A percentile compares a stretch with the other conserved stretches of the same genome.
phyloP scores from a whole-genome alignment of 2,329 filamentous ascomycete species.

The Sarocladium brachiariae region DNA sequence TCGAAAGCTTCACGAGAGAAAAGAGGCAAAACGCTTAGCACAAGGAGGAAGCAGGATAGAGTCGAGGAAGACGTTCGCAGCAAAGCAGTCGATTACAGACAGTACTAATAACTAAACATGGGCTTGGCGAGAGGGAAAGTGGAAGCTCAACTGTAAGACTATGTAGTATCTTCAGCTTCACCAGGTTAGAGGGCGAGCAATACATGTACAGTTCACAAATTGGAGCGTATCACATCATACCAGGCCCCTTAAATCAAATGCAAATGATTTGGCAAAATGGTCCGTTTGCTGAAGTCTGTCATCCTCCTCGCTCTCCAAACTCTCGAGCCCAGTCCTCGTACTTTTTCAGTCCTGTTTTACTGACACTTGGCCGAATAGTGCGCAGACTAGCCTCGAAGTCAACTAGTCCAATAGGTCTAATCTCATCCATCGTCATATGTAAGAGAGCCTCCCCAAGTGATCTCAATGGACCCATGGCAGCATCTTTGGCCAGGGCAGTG shows the following conservation, averaged over 20 bases:
- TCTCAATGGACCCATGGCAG: constrained; percentile 90
- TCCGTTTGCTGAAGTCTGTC: constrained; percentile 13
- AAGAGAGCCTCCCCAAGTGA: constrained; percentile 85
- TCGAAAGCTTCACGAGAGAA: constrained; percentile 16
- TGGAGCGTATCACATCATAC: background rate
- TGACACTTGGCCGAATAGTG: constrained; percentile 86
- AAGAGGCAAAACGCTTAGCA: constrained; percentile 8
- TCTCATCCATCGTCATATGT: constrained; percentile 89
- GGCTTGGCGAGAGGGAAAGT: no score
- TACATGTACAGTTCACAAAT: background rate
- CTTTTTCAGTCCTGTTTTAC: constrained; percentile 72
- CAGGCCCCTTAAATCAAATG: no score
- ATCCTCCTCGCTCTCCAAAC: constrained; percentile 88
- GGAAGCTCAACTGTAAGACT: background rate
- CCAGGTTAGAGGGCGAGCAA: background rate
- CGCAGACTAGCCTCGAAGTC: constrained; percentile 81
- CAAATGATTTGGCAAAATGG: no score
- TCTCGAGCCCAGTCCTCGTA: constrained; percentile 93
- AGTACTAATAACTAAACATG: background rate
- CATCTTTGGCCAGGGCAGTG: constrained; percentile 92
- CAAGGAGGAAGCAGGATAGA: background rate
- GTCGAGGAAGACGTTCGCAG: background rate
- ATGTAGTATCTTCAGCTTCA: background rate
- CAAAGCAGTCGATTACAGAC: background rate
- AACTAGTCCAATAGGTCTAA: constrained; percentile 71